These are phyloP conservation scores for Picea abies DNA, from an alignment of 83 land plant species.

Conservation along the genomic window DNA sequence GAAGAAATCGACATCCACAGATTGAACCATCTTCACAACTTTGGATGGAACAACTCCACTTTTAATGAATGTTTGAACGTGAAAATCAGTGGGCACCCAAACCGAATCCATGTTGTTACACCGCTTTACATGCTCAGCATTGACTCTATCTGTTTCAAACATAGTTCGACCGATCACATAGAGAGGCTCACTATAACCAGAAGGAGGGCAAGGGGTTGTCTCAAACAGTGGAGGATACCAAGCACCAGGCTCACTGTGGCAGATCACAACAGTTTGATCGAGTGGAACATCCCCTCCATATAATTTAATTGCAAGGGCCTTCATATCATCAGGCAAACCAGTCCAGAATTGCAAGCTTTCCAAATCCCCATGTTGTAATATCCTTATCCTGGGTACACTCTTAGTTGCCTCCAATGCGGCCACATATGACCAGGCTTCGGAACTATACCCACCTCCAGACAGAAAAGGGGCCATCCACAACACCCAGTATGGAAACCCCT, in stretches of 20 bases:
- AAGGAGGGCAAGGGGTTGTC: slow-evolving; percentile 81
- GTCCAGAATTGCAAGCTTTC: slow-evolving; percentile 63
- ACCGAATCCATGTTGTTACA: slow-evolving; percentile 83
- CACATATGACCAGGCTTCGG: slow-evolving; percentile 84
- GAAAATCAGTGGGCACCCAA: slow-evolving; percentile 91
- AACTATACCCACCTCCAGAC: slow-evolving; percentile 88
- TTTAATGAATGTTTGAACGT: slow-evolving; percentile 56
- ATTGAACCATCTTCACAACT: slow-evolving; percentile 71
- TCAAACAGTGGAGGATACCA: slow-evolving; percentile 85
- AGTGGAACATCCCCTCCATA: slow-evolving; percentile 25
- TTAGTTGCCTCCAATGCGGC: slow-evolving; percentile 34
- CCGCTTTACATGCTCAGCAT: slow-evolving; percentile 63
- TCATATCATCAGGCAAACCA: slow-evolving; percentile 56
- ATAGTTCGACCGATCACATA: slow-evolving; percentile 80
- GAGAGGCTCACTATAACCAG: slow-evolving; percentile 51
- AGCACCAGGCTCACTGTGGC: slow-evolving; percentile 95
- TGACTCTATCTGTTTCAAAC: slow-evolving; percentile 93
- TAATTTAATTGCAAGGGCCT: slow-evolving; percentile 41
- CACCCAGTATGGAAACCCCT: slow-evolving; percentile 32
- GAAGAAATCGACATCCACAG: slow-evolving; percentile 76
- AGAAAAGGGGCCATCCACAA: slow-evolving; percentile 97
- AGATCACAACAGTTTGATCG: slow-evolving; percentile 65
- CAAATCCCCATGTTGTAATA: slow-evolving; percentile 64
- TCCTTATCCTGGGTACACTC: slow-evolving; percentile 41
- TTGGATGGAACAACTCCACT: slow-evolving; percentile 73